Base-by-base conservation (phyloP, 208 protist species). In the Blechomonas ayalai region DNA sequence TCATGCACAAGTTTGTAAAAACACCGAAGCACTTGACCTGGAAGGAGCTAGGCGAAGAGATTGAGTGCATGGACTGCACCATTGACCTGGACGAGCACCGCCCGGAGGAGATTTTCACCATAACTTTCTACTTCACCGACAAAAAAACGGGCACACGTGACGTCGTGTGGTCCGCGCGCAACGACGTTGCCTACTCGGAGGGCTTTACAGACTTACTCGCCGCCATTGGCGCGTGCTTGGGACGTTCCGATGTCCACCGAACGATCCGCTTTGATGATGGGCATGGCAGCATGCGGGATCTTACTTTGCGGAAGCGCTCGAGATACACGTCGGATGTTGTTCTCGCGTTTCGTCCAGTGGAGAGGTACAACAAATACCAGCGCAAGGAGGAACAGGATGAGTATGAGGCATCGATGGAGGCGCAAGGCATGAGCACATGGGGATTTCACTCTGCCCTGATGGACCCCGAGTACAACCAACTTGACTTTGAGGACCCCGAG, bases 261-360 rank as follows among this genome's bases (percentile, higher is more conserved):
- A 94, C 85, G 18, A 89, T 94, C 38, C 77, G 85, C 42, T 94
- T 94, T 52, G 80, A 94, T 52, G 80, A 90, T 55, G 81, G 73
- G 5, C 47, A 66, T 2, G 73, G 77, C 26, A 72, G 64, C 19
- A 83, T 60, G 9, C 82, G 78, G 15, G 85, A 94, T 39, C 43
- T 94, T 20, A 74, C 75, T 4, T 72, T 94, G 37, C 77, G 79
- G 16, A 94, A 94, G 58, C 49, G 64, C 1, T 90, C 85, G 4
- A 68, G 82, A 22, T 94, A 91, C 56, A 94, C 85, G 1, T 90
- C 79, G 0, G 81, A 94, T 20, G 56, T 94, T 46, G 70, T 61
- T 19, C 56, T 94, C 24, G 79, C 79, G 26, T 94, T 94, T 38
- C 71, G 85, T 16, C 85, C 81, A 19, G 28, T 69, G 1, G 72